Percentiles rank a stretch among this genome's conserved stretches.
phyloP scores from a whole-genome alignment of 2,329 filamentous ascomycete species.

The Mycogone perniciosa region DNA sequence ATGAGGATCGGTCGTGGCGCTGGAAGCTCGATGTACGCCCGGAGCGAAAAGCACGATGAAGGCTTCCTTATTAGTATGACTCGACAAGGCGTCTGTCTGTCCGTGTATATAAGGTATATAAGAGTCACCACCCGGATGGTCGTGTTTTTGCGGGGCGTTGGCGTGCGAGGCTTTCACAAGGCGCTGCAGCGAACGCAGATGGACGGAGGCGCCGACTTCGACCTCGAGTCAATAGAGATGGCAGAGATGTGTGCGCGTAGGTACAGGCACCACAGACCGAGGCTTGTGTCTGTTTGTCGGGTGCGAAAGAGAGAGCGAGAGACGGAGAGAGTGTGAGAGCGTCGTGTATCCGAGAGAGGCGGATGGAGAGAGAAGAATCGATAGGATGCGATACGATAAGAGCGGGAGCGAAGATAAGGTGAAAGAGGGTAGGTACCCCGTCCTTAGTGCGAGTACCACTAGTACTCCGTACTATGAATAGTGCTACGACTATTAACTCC shows the following conservation, averaged over 20 bases:
- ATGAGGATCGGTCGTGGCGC: constrained; percentile 11
- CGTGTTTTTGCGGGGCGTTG: constrained; percentile 12
- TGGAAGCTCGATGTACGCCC: background rate
- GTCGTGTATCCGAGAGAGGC: background rate
- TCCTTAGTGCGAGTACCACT: too few species aligned
- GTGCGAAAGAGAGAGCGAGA: background rate
- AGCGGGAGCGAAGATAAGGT: background rate
- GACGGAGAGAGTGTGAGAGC: background rate
- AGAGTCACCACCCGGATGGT: constrained; percentile 8
- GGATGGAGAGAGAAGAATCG: background rate
- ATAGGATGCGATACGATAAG: background rate
- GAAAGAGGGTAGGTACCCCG: background rate
- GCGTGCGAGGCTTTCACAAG: constrained; percentile 12
- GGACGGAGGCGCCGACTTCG: background rate
- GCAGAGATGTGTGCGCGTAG: constrained; percentile 1
- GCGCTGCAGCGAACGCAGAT: constrained; percentile 13
- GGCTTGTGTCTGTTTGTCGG: too few species aligned
- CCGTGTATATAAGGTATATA: background rate
- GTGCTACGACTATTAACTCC: background rate
- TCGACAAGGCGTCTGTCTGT: constrained; percentile 6
- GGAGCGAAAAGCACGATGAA: background rate
- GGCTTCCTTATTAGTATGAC: constrained; percentile 4
- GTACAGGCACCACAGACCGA: too few species aligned
- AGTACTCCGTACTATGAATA: background rate
- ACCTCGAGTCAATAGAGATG: constrained; percentile 1